Percentiles rank a stretch among this genome's conserved stretches.
Evolutionary conservation across 208 protist species (phyloP).

Genomic region (Trypanosoma lewisi): DNA sequence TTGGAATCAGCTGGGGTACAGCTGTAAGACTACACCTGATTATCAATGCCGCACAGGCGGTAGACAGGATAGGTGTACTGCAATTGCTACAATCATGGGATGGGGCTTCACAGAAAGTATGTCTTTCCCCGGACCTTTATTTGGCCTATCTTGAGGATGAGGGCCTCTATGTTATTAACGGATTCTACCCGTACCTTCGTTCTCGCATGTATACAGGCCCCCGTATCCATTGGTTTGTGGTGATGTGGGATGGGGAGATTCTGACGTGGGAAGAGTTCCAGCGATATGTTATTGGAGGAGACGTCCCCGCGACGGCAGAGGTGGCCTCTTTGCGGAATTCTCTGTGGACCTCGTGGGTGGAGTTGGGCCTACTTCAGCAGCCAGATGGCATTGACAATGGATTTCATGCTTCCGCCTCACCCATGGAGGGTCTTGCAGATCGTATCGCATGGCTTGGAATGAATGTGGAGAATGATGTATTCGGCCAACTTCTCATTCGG

Average conservation of each 20-base stretch:
- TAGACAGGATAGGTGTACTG: constrained; percentile 43
- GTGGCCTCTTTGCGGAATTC: constrained; percentile 50
- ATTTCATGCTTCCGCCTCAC: constrained; percentile 65
- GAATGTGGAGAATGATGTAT: constrained; percentile 52
- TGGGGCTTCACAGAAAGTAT: constrained; percentile 41
- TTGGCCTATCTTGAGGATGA: constrained; percentile 57
- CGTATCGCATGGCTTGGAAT: constrained; percentile 70
- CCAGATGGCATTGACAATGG: constrained; percentile 77
- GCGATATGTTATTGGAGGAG: constrained; percentile 57
- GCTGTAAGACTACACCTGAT: constrained; percentile 67
- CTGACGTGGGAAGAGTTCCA: constrained; percentile 67
- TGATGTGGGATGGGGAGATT: constrained; percentile 52
- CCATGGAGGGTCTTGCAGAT: constrained; percentile 80
- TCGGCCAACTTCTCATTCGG: constrained; percentile 62
- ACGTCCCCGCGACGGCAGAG: constrained; percentile 38
- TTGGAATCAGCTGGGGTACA: constrained; percentile 59
- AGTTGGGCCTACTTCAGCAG: constrained; percentile 48
- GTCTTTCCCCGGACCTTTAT: constrained; percentile 63
- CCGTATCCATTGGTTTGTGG: constrained; percentile 58
- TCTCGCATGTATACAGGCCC: constrained; percentile 49
- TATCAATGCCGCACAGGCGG: constrained; percentile 64
- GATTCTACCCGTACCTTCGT: constrained; percentile 65
- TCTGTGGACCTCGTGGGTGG: constrained; percentile 55
- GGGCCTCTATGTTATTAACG: constrained; percentile 84
- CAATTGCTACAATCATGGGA: constrained; percentile 47